Base-by-base conservation (phyloP, 1,284 basidiomycete species). In the Sanghuangporus weigelae region DNA sequence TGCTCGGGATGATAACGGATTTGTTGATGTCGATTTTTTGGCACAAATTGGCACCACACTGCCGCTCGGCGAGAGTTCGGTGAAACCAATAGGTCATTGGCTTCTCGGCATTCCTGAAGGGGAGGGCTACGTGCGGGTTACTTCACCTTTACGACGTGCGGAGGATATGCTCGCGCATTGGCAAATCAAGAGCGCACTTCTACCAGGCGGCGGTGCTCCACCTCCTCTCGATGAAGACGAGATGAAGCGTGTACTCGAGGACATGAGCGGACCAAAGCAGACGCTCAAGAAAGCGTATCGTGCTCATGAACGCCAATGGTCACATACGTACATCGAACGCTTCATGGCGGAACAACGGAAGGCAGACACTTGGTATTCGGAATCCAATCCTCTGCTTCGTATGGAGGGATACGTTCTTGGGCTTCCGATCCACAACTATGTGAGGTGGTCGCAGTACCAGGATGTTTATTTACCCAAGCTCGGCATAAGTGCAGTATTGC, bases 141-240 rank as follows among this genome's bases (percentile, higher is more conserved):
- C 97, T 0, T 93, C 89, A 2, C 97, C 97, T 0, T 77, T 99
- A 56, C 83, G 97, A 50, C 84, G 97, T 23, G 98, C 88, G 74
- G 75, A 79, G 48, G 97, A 99, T 75, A 75, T 98, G 68, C 72
- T 97, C 5, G 78, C 80, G 8, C 97, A 99, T 76, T 99, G 95
- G 94, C 96, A 98, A 74, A 85, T 99, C 74, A 96, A 98, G 73
- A 79, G 87, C 56, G 83, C 84, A 2, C 76, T 98, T n/a, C 73
- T 87, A 7, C 62, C 69, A 10, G 68, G 58, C 2, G 65, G 56
- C 10, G 70, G 74, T 0, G 68, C 74, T 11, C 66, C 67, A 7
- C 73, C 74, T 0, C 62, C 69, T 14, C 87, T 86, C 70, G 72
- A 73, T 14, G 64, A 69, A 8, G 73, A 77, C 7, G 81, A 79